Evolutionary conservation across 1,284 basidiomycete genomes (phyloP).

Genomic region (Ceratobasidium theobromae): DNA sequence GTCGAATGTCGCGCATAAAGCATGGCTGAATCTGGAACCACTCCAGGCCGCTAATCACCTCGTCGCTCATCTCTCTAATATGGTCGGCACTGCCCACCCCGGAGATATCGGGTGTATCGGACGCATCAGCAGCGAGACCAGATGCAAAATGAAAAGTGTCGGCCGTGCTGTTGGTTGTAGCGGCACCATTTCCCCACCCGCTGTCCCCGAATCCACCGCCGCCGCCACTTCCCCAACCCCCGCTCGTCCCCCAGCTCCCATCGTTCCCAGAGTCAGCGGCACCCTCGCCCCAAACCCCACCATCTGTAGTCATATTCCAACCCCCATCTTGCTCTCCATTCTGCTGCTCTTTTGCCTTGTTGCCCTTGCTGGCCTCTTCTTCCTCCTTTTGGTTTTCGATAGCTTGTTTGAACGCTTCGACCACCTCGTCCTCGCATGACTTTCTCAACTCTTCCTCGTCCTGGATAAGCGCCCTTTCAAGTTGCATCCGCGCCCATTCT

Average conservation of each 20-base stretch:
- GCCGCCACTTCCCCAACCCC: neutral
- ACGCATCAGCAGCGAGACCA: neutral
- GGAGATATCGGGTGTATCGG: neutral
- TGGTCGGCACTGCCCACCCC: neutral
- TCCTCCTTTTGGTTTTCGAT: neutral
- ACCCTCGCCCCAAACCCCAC: neutral
- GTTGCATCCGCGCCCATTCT: slow-evolving; percentile 2
- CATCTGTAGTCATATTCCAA: neutral
- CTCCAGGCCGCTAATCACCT: slow-evolving; percentile 14
- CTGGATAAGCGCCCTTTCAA: neutral
- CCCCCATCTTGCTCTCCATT: neutral
- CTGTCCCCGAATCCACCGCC: neutral
- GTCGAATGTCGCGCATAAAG: slow-evolving; percentile 19
- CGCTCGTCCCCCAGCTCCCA: slow-evolving; percentile 12
- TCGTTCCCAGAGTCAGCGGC: neutral
- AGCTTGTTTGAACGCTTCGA: slow-evolving; percentile 1
- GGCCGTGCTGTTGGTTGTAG: neutral
- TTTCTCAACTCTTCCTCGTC: neutral
- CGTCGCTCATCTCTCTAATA: slow-evolving; percentile 2
- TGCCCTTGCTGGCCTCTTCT: neutral
- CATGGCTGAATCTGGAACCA: slow-evolving; percentile 23
- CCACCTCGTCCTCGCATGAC: slow-evolving; percentile 4
- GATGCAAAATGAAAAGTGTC: neutral
- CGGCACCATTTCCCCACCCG: neutral
- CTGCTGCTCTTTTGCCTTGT: neutral